Evolutionary conservation across 768 basidiomycete genomes (phyloP).

Genomic region (Suillus placidus): DNA sequence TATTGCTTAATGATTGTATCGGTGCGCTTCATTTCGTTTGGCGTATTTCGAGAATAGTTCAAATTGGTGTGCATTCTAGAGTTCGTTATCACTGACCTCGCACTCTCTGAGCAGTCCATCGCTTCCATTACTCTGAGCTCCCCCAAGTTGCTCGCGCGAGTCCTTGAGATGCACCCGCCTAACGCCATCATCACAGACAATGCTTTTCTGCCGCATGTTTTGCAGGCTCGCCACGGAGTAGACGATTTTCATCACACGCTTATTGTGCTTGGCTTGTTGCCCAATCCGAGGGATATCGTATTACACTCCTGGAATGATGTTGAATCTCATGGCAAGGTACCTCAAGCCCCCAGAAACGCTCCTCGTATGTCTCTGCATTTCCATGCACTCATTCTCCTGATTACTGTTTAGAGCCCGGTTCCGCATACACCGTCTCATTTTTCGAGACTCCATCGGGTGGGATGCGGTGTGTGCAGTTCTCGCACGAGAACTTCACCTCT

Average conservation of each 20-base stretch:
- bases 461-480: slow-evolving; percentile 65
- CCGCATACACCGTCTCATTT: slow-evolving; percentile 73
- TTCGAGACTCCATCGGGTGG: slow-evolving; percentile 54
- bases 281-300: neutral
- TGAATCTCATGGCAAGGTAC: slow-evolving; percentile 62
- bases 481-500: slow-evolving; percentile 85
- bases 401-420: slow-evolving; percentile 38
- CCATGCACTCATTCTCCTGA: neutral
- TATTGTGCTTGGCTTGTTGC: slow-evolving; percentile 71
- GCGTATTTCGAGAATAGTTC: neutral
- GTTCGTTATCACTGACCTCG: slow-evolving; percentile 79
- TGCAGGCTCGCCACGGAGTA: too few relatives aligned
- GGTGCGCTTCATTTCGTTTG: slow-evolving; percentile 45
- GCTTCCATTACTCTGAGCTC: slow-evolving; percentile 68
- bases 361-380: slow-evolving; percentile 50
- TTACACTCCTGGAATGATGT: slow-evolving; percentile 64
- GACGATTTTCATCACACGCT: slow-evolving; percentile 47
- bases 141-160: slow-evolving; percentile 59
- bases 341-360: slow-evolving; percentile 42
- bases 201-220: slow-evolving; percentile 61
- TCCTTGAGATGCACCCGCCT: slow-evolving; percentile 67
- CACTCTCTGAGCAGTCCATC: slow-evolving; percentile 70
- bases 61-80: slow-evolving; percentile 43
- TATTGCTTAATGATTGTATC: slow-evolving; percentile 77
- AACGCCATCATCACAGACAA: slow-evolving; percentile 76